These are phyloP conservation scores for Lachnellula arida DNA, from an alignment of 2,329 filamentous ascomycete species.

Conservation along the genomic window DNA sequence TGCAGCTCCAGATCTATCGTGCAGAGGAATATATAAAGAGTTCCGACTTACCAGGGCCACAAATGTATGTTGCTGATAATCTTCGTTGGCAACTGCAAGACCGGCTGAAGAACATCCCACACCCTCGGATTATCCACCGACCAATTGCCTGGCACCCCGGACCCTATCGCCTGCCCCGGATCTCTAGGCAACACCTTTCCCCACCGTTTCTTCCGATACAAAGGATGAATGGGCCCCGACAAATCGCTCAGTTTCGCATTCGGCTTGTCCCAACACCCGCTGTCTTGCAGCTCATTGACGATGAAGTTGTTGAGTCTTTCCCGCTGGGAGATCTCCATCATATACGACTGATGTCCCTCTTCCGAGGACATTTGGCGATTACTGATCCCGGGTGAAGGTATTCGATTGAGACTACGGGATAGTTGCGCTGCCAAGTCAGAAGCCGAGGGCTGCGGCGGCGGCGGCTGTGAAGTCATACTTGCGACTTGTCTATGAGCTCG, in stretches of 20 bases:
- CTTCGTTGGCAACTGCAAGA: background rate
- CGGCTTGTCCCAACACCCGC: background rate
- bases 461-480: background rate
- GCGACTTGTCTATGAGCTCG: background rate
- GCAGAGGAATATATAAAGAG: background rate
- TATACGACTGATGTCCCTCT: background rate
- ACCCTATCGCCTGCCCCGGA: background rate
- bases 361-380: background rate
- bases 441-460: no score
- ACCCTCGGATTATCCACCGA: background rate
- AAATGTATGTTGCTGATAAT: background rate
- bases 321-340: background rate
- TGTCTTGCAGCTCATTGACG: background rate
- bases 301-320: background rate
- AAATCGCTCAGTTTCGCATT: background rate
- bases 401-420: background rate
- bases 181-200: background rate
- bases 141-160: background rate
- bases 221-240: background rate
- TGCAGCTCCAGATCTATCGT: no score
- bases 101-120: background rate
- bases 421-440: background rate
- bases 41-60: background rate
- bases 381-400: background rate
- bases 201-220: background rate